These are phyloP conservation scores for Aspergillus carbonarius DNA, from an alignment of 2,329 filamentous ascomycete genomes.

Conservation along the genomic window DNA sequence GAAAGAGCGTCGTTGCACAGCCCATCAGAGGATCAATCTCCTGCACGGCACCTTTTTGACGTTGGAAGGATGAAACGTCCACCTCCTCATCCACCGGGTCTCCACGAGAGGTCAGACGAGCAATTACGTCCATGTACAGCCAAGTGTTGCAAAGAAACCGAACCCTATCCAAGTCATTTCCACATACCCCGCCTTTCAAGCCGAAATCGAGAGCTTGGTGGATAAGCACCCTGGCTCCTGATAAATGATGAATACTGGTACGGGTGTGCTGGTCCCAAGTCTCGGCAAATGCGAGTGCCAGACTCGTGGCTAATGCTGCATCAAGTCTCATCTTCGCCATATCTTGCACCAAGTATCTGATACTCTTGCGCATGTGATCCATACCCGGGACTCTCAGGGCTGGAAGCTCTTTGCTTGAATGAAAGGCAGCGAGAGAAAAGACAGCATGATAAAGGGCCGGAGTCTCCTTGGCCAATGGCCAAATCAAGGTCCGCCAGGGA, in stretches of 20 bases:
- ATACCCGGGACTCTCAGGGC: conserved; percentile 62
- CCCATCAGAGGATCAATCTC: conserved; percentile 72
- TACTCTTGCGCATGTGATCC: conserved; percentile 66
- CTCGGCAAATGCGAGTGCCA: conserved; percentile 68
- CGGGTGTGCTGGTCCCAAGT: conserved; percentile 70
- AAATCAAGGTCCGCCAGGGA: conserved; percentile 69
- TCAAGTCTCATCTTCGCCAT: conserved; percentile 65
- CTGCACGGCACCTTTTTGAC: conserved; percentile 47
- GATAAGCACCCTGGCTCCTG: conserved; percentile 65
- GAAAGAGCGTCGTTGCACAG: conserved; percentile 66
- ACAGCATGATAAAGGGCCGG: conserved; percentile 68
- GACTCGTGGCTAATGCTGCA: conserved; percentile 67
- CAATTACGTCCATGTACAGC: conserved; percentile 73
- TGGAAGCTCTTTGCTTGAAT: conserved; percentile 60
- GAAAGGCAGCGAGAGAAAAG: conserved; percentile 68
- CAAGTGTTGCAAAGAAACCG: conserved; percentile 70
- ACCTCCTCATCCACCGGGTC: conserved; percentile 55
- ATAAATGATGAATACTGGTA: conserved; percentile 68
- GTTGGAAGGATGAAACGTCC: conserved; percentile 38
- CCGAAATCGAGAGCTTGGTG: conserved; percentile 56
- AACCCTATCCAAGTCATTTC: conserved; percentile 54
- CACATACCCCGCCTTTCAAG: conserved; percentile 36
- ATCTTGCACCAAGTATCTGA: conserved; percentile 58
- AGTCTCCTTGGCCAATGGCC: conserved; percentile 64
- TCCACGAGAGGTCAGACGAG: conserved; percentile 63